phyloP scores from a whole-genome alignment of 1,284 basidiomycete species.

The Pulchroboletus neoregius region DNA sequence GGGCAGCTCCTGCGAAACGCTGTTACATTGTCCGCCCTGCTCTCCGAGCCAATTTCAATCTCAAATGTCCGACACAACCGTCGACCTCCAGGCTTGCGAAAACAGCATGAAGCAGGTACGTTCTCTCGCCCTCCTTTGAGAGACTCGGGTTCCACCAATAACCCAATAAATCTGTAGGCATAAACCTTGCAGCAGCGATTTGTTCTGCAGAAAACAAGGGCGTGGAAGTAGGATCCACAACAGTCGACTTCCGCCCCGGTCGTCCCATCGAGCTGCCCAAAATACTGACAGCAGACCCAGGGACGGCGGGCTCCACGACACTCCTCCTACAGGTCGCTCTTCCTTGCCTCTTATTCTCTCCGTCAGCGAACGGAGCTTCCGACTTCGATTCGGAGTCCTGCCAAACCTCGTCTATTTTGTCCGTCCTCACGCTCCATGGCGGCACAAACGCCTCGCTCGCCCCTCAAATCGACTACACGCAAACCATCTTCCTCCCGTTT shows the following conservation, averaged over 20 bases:
- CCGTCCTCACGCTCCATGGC: slow-evolving; percentile 53
- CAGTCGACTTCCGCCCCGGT: slow-evolving; percentile 52
- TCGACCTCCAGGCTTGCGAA: slow-evolving; percentile 57
- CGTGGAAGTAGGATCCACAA: slow-evolving; percentile 46
- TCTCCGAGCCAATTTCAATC: slow-evolving; percentile 54
- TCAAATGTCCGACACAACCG: slow-evolving; percentile 56
- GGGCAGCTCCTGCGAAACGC: slow-evolving; percentile 70
- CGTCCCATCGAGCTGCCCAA: slow-evolving; percentile 40
- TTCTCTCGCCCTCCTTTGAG: not conserved
- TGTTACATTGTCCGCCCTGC: slow-evolving; percentile 56
- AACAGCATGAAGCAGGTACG: slow-evolving; percentile 65
- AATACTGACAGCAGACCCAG: slow-evolving; percentile 53
- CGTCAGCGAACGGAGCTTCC: slow-evolving; percentile 9
- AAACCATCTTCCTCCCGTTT: slow-evolving; percentile 63
- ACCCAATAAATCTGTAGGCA: slow-evolving; percentile 38
- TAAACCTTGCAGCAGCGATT: slow-evolving; percentile 58
- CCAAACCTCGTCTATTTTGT: slow-evolving; percentile 16
- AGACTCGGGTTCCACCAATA: not conserved
- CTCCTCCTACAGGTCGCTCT: slow-evolving; percentile 68
- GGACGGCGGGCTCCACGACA: slow-evolving; percentile 66
- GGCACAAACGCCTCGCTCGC: slow-evolving; percentile 67
- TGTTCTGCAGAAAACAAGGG: slow-evolving; percentile 50
- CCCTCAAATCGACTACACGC: slow-evolving; percentile 68
- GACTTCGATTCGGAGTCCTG: not conserved
- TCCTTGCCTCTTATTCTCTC: slow-evolving; percentile 59